These are phyloP conservation scores for Talaromyces islandicus DNA, from an alignment of 2,329 filamentous ascomycete genomes.

Conservation along the genomic window DNA sequence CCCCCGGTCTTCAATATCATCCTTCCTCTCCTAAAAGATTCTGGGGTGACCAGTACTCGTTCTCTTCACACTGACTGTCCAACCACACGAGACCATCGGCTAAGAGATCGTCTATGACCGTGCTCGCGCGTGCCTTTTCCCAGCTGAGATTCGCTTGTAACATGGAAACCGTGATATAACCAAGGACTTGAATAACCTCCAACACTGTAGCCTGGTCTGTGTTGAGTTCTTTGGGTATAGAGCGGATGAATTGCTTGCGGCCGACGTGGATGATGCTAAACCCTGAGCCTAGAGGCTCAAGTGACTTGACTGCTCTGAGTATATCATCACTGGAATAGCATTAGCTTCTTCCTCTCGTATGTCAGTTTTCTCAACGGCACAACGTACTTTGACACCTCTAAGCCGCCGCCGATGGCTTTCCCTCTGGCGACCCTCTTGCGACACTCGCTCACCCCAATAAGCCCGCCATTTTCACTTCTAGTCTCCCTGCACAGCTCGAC, in stretches of 20 bases:
- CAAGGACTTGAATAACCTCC: slow-evolving; percentile 82
- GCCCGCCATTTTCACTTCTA: slow-evolving; percentile 81
- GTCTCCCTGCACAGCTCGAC: slow-evolving; percentile 89
- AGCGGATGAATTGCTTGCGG: slow-evolving; percentile 78
- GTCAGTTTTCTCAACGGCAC: neutral
- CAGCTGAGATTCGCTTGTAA: slow-evolving; percentile 78
- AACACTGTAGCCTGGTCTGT: slow-evolving; percentile 88
- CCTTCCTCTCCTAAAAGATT: slow-evolving; percentile 37
- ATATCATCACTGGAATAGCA: slow-evolving; percentile 66
- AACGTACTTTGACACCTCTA: slow-evolving; percentile 70
- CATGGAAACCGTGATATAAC: slow-evolving; percentile 87
- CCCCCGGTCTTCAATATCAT: slow-evolving; percentile 18
- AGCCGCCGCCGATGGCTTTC: slow-evolving; percentile 66
- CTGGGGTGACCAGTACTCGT: slow-evolving; percentile 75
- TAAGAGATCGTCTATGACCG: slow-evolving; percentile 83
- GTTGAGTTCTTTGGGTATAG: slow-evolving; percentile 90
- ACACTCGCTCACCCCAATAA: slow-evolving; percentile 80
- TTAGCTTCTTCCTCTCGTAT: neutral
- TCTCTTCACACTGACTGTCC: slow-evolving; percentile 76
- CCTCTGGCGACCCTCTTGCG: slow-evolving; percentile 67
- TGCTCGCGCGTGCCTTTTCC: slow-evolving; percentile 77
- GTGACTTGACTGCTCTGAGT: slow-evolving; percentile 76
- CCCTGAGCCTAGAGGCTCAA: slow-evolving; percentile 80
- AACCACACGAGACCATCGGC: slow-evolving; percentile 91
- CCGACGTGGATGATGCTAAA: slow-evolving; percentile 83